Conservation (phyloP, 78 protist genomes). For the slime mould (Dictyostelium discoideum) region dicty_2.7 NC_007088.5:2652501-2653000, state of each 20-base stretch:
- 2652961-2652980: neutral
- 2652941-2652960: neutral
- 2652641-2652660: neutral
- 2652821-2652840: neutral
- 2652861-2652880: neutral
- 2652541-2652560: too few relatives aligned
- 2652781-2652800: neutral
- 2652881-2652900: neutral
- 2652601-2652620: neutral
- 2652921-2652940: too few relatives aligned
- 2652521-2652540: too few relatives aligned
- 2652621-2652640: neutral
- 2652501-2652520: too few relatives aligned
- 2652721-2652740: neutral
- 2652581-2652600: neutral
- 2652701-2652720: neutral
- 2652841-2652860: neutral
- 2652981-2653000: neutral
- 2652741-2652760: neutral
- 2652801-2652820: neutral
- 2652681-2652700: neutral
- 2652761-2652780: neutral
- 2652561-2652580: neutral
- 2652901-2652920: neutral
- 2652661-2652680: neutral